phyloP scores from a whole-genome alignment of 2,329 filamentous ascomycete species.

The Geosmithia putterillii region DNA sequence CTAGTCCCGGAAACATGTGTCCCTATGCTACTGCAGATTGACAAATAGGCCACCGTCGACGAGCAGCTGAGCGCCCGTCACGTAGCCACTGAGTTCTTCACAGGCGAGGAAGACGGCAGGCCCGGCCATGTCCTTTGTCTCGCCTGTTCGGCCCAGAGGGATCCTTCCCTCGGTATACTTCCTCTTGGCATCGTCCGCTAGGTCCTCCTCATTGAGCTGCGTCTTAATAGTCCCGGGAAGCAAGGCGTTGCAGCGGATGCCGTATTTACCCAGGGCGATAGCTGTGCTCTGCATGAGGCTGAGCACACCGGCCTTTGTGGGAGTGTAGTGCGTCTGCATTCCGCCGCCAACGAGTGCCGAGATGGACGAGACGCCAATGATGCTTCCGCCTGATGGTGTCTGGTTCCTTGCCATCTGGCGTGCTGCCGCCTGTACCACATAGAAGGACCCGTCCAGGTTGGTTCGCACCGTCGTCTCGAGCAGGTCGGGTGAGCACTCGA shows the following conservation, averaged over 20 bases:
- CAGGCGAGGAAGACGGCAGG: slow-evolving; percentile 78
- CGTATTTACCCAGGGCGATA: slow-evolving; percentile 62
- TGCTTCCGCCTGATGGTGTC: slow-evolving; percentile 58
- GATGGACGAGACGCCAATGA: slow-evolving; percentile 66
- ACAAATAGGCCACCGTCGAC: slow-evolving; percentile 87
- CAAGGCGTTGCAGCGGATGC: slow-evolving; percentile 72
- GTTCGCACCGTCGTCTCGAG: slow-evolving; percentile 61
- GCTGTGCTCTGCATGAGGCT: slow-evolving; percentile 77
- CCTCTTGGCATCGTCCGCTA: slow-evolving; percentile 60
- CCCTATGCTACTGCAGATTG: slow-evolving; percentile 60
- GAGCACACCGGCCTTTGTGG: slow-evolving; percentile 73
- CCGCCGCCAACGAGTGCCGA: slow-evolving; percentile 68
- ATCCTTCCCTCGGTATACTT: slow-evolving; percentile 72
- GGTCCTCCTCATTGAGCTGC: slow-evolving; percentile 72
- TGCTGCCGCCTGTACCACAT: slow-evolving; percentile 73
- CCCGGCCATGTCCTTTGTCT: slow-evolving; percentile 63
- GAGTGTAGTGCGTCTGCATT: slow-evolving; percentile 73
- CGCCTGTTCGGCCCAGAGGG: slow-evolving; percentile 63
- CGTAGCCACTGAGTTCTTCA: slow-evolving; percentile 66
- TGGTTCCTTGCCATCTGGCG: slow-evolving; percentile 61
- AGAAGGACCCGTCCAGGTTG: slow-evolving; percentile 84
- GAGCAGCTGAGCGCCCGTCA: slow-evolving; percentile 70
- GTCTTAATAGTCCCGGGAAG: slow-evolving; percentile 75
- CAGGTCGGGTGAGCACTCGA: slow-evolving; percentile 59
- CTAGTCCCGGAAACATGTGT: too few relatives aligned